Percentiles rank a stretch among this genome's conserved stretches.
Conservation (phyloP, 495 filamentous ascomycete genomes). For the Penicillium paradoxum region DNA sequence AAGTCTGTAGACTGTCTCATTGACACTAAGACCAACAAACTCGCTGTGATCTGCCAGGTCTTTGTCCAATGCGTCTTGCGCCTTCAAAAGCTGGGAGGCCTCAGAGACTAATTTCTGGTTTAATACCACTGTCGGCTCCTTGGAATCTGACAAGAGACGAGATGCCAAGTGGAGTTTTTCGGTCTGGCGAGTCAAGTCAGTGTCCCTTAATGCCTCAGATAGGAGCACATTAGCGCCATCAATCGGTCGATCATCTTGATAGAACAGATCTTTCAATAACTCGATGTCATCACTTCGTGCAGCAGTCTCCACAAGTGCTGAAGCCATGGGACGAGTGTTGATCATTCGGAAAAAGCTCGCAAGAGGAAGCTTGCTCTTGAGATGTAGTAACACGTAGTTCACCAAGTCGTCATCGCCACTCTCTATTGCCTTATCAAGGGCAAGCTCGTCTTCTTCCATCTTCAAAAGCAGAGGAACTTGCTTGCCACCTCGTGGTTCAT, state of each 20-base stretch:
- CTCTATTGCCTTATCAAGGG: slow-evolving; percentile 94
- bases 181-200: slow-evolving; percentile 53
- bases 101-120: slow-evolving; percentile 76
- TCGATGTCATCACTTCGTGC: slow-evolving; percentile 73
- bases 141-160: slow-evolving; percentile 76
- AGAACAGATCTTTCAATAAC: slow-evolving; percentile 91
- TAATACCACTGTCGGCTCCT: slow-evolving; percentile 61
- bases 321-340: slow-evolving; percentile 79
- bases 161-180: slow-evolving; percentile 85
- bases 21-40: slow-evolving; percentile 77
- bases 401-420: slow-evolving; percentile 92
- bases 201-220: slow-evolving; percentile 67
- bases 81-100: slow-evolving; percentile 67
- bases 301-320: slow-evolving; percentile 81
- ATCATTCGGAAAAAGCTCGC: slow-evolving; percentile 91
- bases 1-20: slow-evolving; percentile 85
- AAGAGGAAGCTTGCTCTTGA: slow-evolving; percentile 87
- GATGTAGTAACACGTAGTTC: slow-evolving; percentile 78
- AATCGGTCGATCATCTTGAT: slow-evolving; percentile 89
- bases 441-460: slow-evolving; percentile 95
- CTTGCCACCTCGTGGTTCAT: slow-evolving; percentile 87
- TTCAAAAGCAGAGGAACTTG: slow-evolving; percentile 91
- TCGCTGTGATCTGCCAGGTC: slow-evolving; percentile 62
- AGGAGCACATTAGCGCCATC: slow-evolving; percentile 87
- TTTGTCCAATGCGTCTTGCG: slow-evolving; percentile 79